Base-by-base conservation (phyloP, 495 filamentous ascomycete genomes). In the Lophium mytilinum region DNA sequence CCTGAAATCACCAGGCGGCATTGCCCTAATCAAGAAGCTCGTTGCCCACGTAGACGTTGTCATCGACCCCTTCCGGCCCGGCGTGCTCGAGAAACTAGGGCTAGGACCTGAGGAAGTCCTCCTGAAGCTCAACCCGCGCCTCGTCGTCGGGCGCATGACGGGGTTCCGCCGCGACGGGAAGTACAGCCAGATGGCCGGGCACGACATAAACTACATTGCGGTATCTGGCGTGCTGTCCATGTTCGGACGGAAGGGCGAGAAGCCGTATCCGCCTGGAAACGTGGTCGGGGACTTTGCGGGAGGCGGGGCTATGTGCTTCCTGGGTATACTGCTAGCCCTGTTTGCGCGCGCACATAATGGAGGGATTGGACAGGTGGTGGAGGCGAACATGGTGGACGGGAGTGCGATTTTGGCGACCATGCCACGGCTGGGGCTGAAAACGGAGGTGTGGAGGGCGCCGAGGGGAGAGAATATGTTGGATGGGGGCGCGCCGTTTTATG, bases 371-470 rank as follows among this genome's bases (percentile, higher is more conserved):
- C 90, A 95, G 71, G 80, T 96, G 2, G 90, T 97, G 0, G 90
- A 96, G 71, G 88, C 86, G 3, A 96, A 95, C 71, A 97, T 97
- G 91, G 91, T 96, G 6, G 92, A 97, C 71, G 92, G 92, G 0
- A 80, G 80, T 18, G 80, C 81, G 9, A 90, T 89, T 65, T 69
- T 97, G 11, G 84, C 84, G 1, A 84, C 83, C 0, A 90, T 91
- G 70, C 82, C 85, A 36, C 73, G 92, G 52, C 76, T 93, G 30
- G 71, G 71, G 42, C 70, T 73, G 33, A 81, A 85, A 53, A 82
- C 62, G 0, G 74, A 79, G 1, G 56, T 79, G 6, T 90, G 90
- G 75, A 62, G 75, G 61, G 67, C 64, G 9, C 75, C 78, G 24
- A 76, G 92, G 37, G 92, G 92, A 0, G 71, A 79, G 62, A 96